Evolutionary conservation across 352 stramenopile genomes (phyloP).

Genomic region (Pythium angustatum): DNA sequence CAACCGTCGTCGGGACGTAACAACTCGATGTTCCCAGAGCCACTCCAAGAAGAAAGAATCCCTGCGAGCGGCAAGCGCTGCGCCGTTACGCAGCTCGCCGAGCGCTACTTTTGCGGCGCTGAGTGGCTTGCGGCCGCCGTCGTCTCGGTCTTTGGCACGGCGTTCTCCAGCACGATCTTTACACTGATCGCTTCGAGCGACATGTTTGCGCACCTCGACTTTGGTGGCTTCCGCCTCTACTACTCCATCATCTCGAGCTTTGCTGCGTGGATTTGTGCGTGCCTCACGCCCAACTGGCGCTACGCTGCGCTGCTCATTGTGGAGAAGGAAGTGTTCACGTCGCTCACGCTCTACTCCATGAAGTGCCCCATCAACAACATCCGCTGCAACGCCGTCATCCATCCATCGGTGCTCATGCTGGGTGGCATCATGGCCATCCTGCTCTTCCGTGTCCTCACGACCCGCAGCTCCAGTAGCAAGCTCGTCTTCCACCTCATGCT

Average conservation of each 20-base stretch:
- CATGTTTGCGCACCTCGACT: conserved; percentile 36
- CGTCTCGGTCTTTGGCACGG: conserved; percentile 40
- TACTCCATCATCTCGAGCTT: conserved; percentile 48
- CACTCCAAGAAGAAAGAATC: conserved; percentile 18
- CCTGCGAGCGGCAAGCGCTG: conserved; percentile 18
- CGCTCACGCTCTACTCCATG: conserved; percentile 59
- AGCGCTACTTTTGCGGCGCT: conserved; percentile 23
- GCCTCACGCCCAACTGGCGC: conserved; percentile 50
- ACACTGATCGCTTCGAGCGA: conserved; percentile 32
- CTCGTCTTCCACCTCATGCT: conserved; percentile 53
- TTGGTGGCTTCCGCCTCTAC: conserved; percentile 39
- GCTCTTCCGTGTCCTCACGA: conserved; percentile 48
- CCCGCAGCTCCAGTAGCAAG: conserved; percentile 26
- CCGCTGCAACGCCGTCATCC: conserved; percentile 37
- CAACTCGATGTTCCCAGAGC: not conserved
- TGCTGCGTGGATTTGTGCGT: conserved; percentile 50
- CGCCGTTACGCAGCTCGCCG: conserved; percentile 13
- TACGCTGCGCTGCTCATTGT: conserved; percentile 47
- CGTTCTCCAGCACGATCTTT: conserved; percentile 40
- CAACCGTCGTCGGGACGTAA: conserved; percentile 20
- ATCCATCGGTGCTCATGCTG: conserved; percentile 40
- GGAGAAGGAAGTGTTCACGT: conserved; percentile 52
- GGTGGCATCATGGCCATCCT: conserved; percentile 41
- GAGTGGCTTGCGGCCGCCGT: conserved; percentile 46
- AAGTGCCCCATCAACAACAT: conserved; percentile 59